phyloP scores from a whole-genome alignment of 2,329 filamentous ascomycete species.

The Aspergillus brasiliensis region DNA sequence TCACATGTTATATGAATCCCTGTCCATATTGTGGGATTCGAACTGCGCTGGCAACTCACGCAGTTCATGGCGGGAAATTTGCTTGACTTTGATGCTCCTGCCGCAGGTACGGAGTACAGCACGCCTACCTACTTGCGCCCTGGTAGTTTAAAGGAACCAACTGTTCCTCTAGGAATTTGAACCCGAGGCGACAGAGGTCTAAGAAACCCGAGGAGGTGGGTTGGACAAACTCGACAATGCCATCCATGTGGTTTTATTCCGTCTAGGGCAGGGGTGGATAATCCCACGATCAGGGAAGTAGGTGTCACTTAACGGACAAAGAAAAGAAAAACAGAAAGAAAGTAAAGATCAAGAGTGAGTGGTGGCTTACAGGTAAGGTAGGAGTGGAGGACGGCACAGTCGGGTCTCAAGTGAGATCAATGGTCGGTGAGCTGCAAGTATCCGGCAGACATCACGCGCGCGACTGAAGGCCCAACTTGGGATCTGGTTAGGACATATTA shows the following conservation, averaged over 20 bases:
- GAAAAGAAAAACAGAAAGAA: background rate
- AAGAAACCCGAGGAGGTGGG: background rate
- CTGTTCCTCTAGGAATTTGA: background rate
- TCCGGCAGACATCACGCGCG: conserved; percentile 34
- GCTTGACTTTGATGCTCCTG: background rate
- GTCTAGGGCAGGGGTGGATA: background rate
- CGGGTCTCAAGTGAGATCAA: conserved; percentile 8
- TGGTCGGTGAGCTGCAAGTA: conserved; percentile 29
- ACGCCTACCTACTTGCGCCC: background rate
- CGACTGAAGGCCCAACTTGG: conserved; percentile 18
- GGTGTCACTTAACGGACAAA: background rate
- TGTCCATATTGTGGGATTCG: conserved; percentile 18
- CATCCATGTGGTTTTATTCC: background rate
- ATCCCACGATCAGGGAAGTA: background rate
- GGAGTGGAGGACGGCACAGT: background rate
- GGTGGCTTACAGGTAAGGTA: conserved; percentile 14
- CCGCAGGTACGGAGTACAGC: background rate
- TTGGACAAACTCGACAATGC: background rate
- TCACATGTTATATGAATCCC: conserved; percentile 15
- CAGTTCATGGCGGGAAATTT: conserved; percentile 7
- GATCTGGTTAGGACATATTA: conserved; percentile 16
- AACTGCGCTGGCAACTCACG: conserved; percentile 8
- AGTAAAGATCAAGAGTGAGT: background rate
- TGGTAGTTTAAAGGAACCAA: background rate
- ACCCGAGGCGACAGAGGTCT: background rate